Conservation (phyloP, 208 protist species). For the Entamoeba moshkovskii region DNA sequence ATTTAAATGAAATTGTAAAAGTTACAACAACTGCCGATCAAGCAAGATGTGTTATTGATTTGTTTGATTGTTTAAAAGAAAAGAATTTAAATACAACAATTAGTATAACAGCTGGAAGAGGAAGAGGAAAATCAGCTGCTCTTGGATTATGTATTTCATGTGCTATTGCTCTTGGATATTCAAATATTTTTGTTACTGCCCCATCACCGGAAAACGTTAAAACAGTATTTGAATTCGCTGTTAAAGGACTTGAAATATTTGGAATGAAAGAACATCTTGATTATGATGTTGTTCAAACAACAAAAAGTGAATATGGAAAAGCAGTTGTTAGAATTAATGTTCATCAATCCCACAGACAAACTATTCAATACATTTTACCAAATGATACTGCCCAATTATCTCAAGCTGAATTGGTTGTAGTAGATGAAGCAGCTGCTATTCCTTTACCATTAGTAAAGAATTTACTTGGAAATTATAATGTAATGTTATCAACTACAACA, state of each 20-base stretch:
- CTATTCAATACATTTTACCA: conserved; percentile 84
- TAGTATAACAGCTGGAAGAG: conserved; percentile 78
- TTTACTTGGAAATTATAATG: not conserved
- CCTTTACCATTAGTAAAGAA: conserved; percentile 80
- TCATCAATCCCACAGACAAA: conserved; percentile 70
- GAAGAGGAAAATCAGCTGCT: conserved; percentile 85
- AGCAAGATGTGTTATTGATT: conserved; percentile 75
- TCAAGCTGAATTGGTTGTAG: conserved; percentile 56
- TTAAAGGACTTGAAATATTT: conserved; percentile 74
- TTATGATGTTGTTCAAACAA: conserved; percentile 58
- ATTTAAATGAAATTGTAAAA: conserved; percentile 67
- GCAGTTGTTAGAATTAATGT: conserved; percentile 82
- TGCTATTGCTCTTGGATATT: conserved; percentile 83
- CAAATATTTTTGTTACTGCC: conserved; percentile 96
- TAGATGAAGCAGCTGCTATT: conserved; percentile 98
- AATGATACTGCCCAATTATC: not conserved
- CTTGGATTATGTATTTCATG: conserved; percentile 75
- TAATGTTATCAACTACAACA: conserved; percentile 82
- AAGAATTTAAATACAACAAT: conserved; percentile 71
- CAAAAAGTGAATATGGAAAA: conserved; percentile 51
- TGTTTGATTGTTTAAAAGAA: conserved; percentile 86
- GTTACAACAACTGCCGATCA: conserved; percentile 79
- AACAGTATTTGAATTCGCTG: conserved; percentile 96
- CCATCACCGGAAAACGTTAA: conserved; percentile 87
- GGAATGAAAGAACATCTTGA: conserved; percentile 84